phyloP scores from a whole-genome alignment of 2,329 filamentous ascomycete species.

The Cercospora sp. region DNA sequence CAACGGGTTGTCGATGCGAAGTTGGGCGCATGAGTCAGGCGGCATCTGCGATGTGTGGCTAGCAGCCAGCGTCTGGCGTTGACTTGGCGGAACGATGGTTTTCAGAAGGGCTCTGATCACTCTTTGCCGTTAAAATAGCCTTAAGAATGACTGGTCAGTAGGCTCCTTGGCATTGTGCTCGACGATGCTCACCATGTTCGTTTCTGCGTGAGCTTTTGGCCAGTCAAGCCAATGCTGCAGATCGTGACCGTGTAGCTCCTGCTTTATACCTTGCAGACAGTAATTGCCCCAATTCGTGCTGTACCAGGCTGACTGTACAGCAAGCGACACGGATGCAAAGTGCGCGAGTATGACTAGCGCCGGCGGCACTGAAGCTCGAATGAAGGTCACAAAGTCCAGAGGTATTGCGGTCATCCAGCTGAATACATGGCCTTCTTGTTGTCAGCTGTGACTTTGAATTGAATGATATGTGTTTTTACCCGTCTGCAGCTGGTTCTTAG shows the following conservation, averaged over 20 bases:
- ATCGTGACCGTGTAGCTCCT: conserved; percentile 20
- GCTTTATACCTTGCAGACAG: conserved; percentile 26
- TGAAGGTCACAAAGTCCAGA: conserved; percentile 21
- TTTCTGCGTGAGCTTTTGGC: conserved; percentile 26
- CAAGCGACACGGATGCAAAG: conserved; percentile 25
- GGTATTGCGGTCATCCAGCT: conserved; percentile 22
- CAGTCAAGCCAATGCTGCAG: conserved; percentile 30
- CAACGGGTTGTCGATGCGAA: too few species aligned
- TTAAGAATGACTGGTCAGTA: too few species aligned
- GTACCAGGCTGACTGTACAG: conserved; percentile 25
- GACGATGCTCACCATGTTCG: conserved; percentile 15
- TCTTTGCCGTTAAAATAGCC: too few species aligned
- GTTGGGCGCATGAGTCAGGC: too few species aligned
- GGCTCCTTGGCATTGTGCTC: too few species aligned
- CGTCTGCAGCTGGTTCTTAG: conserved; percentile 8
- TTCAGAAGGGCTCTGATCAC: too few species aligned
- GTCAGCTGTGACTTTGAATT: not conserved
- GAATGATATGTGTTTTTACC: not conserved
- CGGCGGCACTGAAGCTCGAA: conserved; percentile 22
- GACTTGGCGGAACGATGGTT: too few species aligned
- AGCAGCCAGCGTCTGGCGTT: too few species aligned
- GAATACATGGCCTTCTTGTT: conserved; percentile 14
- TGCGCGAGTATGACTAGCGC: conserved; percentile 31
- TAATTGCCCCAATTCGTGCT: conserved; percentile 26
- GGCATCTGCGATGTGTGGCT: too few species aligned